These are phyloP conservation scores for Hymenotorrendiella dingleyae DNA, from an alignment of 2,329 filamentous ascomycete genomes.

Conservation along the genomic window DNA sequence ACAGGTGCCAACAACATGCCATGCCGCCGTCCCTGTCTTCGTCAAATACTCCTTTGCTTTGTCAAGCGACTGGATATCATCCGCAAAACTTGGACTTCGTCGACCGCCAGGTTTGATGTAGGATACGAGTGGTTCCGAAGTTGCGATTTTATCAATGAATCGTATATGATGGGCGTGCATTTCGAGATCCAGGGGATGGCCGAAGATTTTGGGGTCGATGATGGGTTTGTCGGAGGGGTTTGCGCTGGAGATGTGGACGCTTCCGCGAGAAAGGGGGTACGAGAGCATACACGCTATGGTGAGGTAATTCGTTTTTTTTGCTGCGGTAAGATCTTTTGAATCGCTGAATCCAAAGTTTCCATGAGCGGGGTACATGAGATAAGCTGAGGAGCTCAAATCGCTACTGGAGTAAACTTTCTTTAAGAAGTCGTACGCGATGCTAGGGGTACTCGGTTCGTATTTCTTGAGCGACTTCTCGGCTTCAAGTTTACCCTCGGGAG, in stretches of 20 bases:
- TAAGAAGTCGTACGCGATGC: not conserved
- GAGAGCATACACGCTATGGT: conserved; percentile 44
- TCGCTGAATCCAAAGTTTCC: conserved; percentile 43
- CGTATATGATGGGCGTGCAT: conserved; percentile 5
- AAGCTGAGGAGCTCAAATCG: not conserved
- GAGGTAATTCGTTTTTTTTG: no score
- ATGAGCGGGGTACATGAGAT: conserved; percentile 13
- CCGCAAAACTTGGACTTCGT: conserved; percentile 34
- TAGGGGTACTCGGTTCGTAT: not conserved
- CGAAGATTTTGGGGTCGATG: conserved; percentile 39
- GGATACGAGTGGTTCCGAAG: not conserved
- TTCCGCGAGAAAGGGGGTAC: conserved; percentile 37
- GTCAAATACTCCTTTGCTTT: conserved; percentile 42
- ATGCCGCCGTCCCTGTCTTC: conserved; percentile 43
- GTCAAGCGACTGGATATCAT: conserved; percentile 33
- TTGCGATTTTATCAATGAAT: conserved; percentile 24
- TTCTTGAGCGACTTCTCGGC: not conserved
- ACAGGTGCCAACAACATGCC: conserved; percentile 47
- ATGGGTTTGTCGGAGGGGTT: conserved; percentile 31
- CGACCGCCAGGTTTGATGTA: conserved; percentile 37
- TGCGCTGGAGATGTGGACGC: conserved; percentile 34
- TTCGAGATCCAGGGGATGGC: conserved; percentile 36
- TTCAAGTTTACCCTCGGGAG: not conserved
- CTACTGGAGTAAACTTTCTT: not conserved
- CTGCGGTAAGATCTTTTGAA: conserved; percentile 58